Percentiles rank a stretch among this genome's conserved stretches.
phyloP scores from a whole-genome alignment of 108 stramenopile species.

The Cafeteria roenbergensis region DNA sequence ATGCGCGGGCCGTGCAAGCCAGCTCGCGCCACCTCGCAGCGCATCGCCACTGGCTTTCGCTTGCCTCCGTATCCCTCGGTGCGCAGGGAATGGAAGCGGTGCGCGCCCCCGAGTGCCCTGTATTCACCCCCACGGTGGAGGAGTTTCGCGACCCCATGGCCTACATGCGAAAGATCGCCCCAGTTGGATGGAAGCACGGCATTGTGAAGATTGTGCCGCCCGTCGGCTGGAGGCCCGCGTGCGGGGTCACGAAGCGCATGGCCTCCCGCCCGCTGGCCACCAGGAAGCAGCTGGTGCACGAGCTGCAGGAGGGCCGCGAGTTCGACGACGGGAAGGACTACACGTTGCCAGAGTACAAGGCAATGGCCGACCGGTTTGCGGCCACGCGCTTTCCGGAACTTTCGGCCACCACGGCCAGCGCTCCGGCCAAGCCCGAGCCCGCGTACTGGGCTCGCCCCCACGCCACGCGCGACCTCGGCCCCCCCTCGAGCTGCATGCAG shows the following conservation, averaged over 20 bases:
- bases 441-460: too few species aligned
- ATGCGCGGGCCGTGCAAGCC: too few species aligned
- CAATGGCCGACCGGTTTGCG: constrained; percentile 43
- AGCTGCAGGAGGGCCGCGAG: constrained; percentile 52
- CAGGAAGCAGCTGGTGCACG: constrained; percentile 32
- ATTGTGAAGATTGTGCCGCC: constrained; percentile 94
- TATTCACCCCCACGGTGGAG: constrained; percentile 18
- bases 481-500: constrained; percentile 2
- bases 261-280: constrained; percentile 20
- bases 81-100: too few species aligned
- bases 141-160: constrained; percentile 61
- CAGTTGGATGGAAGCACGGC: constrained; percentile 69
- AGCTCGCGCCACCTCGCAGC: too few species aligned
- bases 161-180: constrained; percentile 70
- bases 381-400: constrained; percentile 36
- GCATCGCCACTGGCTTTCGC: too few species aligned
- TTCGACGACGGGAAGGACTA: constrained; percentile 82
- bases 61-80: too few species aligned
- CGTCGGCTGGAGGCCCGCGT: constrained; percentile 65
- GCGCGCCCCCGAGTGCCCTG: constrained; percentile 12
- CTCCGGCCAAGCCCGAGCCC: too few species aligned
- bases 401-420: too few species aligned
- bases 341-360: constrained; percentile 46
- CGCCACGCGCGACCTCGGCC: too few species aligned
- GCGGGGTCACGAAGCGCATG: not conserved